Evolutionary conservation across 768 basidiomycete species (phyloP), one percentile per base, ranked within the genome.

Genomic region (Suillus americanus): DNA sequence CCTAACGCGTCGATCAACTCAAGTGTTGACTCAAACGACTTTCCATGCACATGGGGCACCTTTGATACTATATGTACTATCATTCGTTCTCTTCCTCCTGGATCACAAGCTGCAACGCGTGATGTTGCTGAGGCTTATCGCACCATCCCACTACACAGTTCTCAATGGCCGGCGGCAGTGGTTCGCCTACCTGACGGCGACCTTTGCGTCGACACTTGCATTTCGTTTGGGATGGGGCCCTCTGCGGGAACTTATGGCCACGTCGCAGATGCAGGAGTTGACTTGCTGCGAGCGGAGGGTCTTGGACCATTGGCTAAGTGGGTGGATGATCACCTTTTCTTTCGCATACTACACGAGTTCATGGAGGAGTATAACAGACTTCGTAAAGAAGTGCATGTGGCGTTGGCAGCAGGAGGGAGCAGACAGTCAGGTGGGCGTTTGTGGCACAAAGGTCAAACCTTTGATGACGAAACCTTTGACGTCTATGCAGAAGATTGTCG

Each of bases 41-140:
- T 77, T 61, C 82, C 81, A 0, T 83, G 80, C 70, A 79, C 78
- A 0, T 83, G 80, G 81, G 80, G 81, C 0, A 81, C 80, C 0
- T 83, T 84, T 60, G 37, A 66, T 0, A 70, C 72, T 0, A 62
- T 80, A 0, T 76, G 69, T 20, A 61, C 71, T 30, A 59, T 73
- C 12, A 60, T 75, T 30, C 61, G 46, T 3, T 28, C 61, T 1
- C 72, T 78, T 0, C 79, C 78, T 3, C 75, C 72, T 0, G 73
- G 71, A 0, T 73, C 74, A 1, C 74, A 79, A 70, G 73, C 62
- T 0, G 75, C 78, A 0, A 66, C 67, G 0, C 63, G 70, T 6
- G 73, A 76, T 25, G 65, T 76, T 0, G 55, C 68, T 0, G 70
- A 73, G 23, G 75, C 75, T 1, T 76, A 73, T 50, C 65, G 70